These are phyloP conservation scores for Amoebophrya sp. DNA, from an alignment of 169 alveolate species.

Conservation along the genomic window DNA sequence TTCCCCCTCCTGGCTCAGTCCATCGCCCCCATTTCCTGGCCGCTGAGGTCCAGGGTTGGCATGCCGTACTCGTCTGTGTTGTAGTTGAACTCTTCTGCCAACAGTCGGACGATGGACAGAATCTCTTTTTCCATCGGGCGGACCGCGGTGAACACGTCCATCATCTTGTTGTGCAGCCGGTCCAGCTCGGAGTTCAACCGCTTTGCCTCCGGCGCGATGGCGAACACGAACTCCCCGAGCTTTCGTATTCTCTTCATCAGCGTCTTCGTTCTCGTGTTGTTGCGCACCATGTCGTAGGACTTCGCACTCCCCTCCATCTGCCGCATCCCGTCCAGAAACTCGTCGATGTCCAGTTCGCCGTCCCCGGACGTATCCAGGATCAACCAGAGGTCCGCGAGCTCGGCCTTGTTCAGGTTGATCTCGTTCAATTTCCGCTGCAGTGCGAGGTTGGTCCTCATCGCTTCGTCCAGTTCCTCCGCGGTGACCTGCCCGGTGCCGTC, in stretches of 20 bases:
- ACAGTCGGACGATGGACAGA: background rate
- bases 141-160: conserved; percentile 1
- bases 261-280: background rate
- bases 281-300: conserved; percentile 22
- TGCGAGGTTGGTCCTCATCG: background rate
- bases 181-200: background rate
- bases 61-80: background rate
- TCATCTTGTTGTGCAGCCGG: background rate
- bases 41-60: background rate
- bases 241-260: background rate
- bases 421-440: background rate
- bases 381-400: background rate
- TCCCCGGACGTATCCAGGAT: background rate
- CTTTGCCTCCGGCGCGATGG: background rate
- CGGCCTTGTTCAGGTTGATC: background rate
- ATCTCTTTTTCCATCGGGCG: background rate
- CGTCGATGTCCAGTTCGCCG: conserved; percentile 13
- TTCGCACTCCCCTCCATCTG: background rate
- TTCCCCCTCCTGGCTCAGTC: no score
- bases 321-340: conserved; percentile 16
- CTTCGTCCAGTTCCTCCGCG: conserved; percentile 21
- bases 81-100: background rate
- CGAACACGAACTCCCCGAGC: conserved; percentile 3
- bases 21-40: background rate
- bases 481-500: background rate